Conservation (phyloP, 148 eudicot genomes). For the Diospyros kaki region DNA sequence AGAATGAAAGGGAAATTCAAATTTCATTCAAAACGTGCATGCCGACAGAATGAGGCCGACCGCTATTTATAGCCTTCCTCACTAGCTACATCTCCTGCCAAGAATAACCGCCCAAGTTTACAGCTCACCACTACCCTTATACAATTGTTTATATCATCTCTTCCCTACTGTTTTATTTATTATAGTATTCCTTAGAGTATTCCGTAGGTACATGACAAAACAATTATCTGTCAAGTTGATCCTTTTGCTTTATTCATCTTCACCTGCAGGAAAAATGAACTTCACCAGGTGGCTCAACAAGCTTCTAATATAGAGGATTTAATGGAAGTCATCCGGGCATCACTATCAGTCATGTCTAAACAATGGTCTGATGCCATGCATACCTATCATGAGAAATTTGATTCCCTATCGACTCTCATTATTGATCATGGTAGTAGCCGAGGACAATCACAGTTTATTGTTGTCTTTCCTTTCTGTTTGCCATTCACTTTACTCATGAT, state of each 20-base stretch:
- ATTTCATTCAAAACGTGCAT: too few relatives aligned
- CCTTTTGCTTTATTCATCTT: slow-evolving; percentile 7
- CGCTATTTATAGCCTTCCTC: too few relatives aligned
- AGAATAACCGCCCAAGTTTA: too few relatives aligned
- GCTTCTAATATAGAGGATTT: slow-evolving; percentile 92
- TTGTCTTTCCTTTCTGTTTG: slow-evolving; percentile 12
- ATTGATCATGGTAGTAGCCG: slow-evolving; percentile 64
- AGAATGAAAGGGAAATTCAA: too few relatives aligned
- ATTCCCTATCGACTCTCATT: slow-evolving; percentile 69
- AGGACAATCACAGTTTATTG: neutral
- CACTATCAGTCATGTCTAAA: slow-evolving; percentile 84
- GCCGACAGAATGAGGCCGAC: too few relatives aligned
- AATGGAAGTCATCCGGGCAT: slow-evolving; percentile 75
- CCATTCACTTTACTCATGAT: slow-evolving; percentile 12
- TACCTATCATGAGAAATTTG: slow-evolving; percentile 78
- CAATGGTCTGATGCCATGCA: slow-evolving; percentile 96
- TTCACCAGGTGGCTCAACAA: slow-evolving; percentile 95
- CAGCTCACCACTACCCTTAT: too few relatives aligned
- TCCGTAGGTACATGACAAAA: neutral
- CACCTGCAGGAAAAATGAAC: slow-evolving; percentile 79
- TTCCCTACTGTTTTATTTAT: too few relatives aligned
- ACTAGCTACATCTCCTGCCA: too few relatives aligned
- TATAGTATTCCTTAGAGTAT: too few relatives aligned
- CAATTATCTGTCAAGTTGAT: neutral
- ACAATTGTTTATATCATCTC: too few relatives aligned